Conservation (phyloP, 192 early-diverging fungal genomes). For the Cladochytrium replicatum region DNA sequence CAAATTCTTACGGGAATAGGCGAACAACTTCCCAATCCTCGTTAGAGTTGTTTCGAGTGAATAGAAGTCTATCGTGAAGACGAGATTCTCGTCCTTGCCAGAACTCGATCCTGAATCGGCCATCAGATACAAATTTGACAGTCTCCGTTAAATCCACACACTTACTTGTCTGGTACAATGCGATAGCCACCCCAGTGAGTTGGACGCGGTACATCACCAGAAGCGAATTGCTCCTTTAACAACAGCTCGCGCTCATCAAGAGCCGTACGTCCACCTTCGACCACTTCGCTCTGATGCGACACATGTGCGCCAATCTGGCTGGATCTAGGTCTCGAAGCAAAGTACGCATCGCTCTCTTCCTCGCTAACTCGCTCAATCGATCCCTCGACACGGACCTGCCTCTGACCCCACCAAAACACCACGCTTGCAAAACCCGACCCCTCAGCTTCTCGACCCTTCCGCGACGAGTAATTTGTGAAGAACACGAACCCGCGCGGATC, state of each 20-base stretch:
- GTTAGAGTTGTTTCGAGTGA: no score
- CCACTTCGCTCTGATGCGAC: neutral
- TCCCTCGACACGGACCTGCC: constrained; percentile 42
- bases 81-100: constrained; percentile 38
- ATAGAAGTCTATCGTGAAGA: constrained; percentile 31
- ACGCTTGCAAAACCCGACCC: constrained; percentile 32
- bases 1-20: no score
- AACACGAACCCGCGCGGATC: constrained; percentile 39
- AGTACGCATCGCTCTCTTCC: constrained; percentile 39
- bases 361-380: constrained; percentile 10
- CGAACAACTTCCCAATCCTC: no score
- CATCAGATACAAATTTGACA: neutral
- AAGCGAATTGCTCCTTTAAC: no score
- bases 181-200: constrained; percentile 44
- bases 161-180: constrained; percentile 19
- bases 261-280: no score
- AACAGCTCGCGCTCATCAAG: no score
- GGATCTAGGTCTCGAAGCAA: constrained; percentile 21
- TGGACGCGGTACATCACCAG: constrained; percentile 30
- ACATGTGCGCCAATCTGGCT: constrained; percentile 11
- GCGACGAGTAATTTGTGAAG: constrained; percentile 44
- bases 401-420: constrained; percentile 41
- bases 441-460: constrained; percentile 32
- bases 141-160: neutral
- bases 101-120: constrained; percentile 32